Conservation (phyloP, 1,139 yeast genomes). For the Groenewaldozyma auringiensis region DNA sequence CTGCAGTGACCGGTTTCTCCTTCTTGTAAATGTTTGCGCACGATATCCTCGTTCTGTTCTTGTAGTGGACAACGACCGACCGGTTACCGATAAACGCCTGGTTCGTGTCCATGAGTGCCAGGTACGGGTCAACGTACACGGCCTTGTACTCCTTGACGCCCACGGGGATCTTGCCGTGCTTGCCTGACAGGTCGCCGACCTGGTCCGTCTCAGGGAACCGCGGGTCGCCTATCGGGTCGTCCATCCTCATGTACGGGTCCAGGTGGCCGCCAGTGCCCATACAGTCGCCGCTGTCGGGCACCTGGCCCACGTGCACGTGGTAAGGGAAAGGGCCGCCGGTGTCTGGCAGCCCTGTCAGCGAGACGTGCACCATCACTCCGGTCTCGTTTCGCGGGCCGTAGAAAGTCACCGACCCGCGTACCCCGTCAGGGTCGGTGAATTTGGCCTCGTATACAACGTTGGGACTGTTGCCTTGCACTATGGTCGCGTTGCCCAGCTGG, state of each 20-base stretch:
- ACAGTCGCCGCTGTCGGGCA: constrained; percentile 42
- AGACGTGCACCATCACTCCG: constrained; percentile 48
- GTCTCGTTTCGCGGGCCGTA: constrained; percentile 29
- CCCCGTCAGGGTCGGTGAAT: constrained; percentile 27
- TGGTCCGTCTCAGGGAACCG: constrained; percentile 42
- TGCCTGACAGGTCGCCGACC: constrained; percentile 56
- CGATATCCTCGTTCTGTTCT: constrained; percentile 45
- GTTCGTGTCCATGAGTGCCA: constrained; percentile 44
- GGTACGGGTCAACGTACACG: constrained; percentile 44
- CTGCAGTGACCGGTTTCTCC: background rate
- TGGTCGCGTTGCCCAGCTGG: constrained; percentile 10
- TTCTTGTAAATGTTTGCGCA: constrained; percentile 32
- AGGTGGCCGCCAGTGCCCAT: constrained; percentile 44
- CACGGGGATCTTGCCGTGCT: constrained; percentile 51
- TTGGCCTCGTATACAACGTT: constrained; percentile 8
- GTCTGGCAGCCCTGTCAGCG: constrained; percentile 49
- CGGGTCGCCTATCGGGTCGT: constrained; percentile 35
- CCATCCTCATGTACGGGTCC: constrained; percentile 41
- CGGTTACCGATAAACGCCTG: constrained; percentile 39
- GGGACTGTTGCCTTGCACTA: constrained; percentile 11
- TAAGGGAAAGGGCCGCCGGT: constrained; percentile 51
- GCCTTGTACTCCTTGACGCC: constrained; percentile 45
- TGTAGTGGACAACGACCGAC: constrained; percentile 46
- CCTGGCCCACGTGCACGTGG: constrained; percentile 46
- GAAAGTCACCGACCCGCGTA: constrained; percentile 31